Evolutionary conservation across 371 early-diverging fungal genomes (phyloP), one percentile per base, ranked within the genome.

Genomic region (Mortierella sp.): DNA sequence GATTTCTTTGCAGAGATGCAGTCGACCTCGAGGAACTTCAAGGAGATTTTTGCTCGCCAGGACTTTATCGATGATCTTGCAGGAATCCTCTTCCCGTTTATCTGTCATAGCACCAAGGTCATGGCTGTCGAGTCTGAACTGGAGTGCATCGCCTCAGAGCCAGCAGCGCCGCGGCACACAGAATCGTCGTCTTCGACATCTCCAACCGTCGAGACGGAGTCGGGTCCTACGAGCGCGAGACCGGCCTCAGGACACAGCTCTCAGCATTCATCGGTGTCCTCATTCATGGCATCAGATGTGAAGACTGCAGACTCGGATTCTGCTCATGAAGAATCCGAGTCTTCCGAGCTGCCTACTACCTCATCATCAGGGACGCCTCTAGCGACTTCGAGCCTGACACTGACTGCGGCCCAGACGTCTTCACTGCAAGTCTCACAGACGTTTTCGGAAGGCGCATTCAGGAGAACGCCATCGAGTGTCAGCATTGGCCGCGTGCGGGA

Each of bases 21-120:
- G 49, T 51, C 73, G 27, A 70, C 59, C 26, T 79, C 84, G 15
- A 82, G 83, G n/a, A 81, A 83, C 12, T 86, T 91, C 56, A 84
- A 81, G 49, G 89, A 89, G 6, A 73, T 81, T 0, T 86, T 86
- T 48, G 76, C 72, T 43, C 81, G 81, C 3, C 82, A 78, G n/a
- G 92, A 92, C 23, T 73, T 81, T 8, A 68, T 89, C 26, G 91
- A 89, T 52, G 80, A 79, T 12, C 60, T 90, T 26, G 78, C 88
- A 14, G 76, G 70, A 9, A 80, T 86, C 8, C 47, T 90, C 6
- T 90, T 87, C 56, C 83, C 84, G 8, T 79, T 86, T 7, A 78
- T 89, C 2, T 87, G 86, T 51, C 64, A 64, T 37, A 76, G 69
- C 50, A 66, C 80, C 14, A 79, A 83, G 56, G 70, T 75, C 8